A percentile compares a stretch with the other conserved stretches of the same genome.
phyloP scores from a whole-genome alignment of 2,329 filamentous ascomycete genomes.

The Monosporascus sp. region DNA sequence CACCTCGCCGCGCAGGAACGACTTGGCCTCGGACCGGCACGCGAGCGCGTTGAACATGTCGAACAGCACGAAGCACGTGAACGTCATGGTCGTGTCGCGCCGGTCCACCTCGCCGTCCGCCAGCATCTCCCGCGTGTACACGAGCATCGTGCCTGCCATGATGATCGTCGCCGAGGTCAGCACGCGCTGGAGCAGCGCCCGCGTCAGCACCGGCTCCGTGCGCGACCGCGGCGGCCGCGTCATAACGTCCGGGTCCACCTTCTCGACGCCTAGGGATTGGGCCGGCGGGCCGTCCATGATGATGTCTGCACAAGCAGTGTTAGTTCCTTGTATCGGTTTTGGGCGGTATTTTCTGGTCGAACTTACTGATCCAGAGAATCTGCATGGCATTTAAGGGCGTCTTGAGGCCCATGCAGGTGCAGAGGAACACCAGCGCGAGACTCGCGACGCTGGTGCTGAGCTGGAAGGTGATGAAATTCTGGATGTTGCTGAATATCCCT shows the following conservation, averaged over 20 bases:
- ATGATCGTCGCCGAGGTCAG: conserved; percentile 84
- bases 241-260: conserved; percentile 93
- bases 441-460: conserved; percentile 94
- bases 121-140: conserved; percentile 90
- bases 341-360: neutral
- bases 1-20: conserved; percentile 79
- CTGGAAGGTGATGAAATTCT: conserved; percentile 98
- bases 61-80: conserved; percentile 97
- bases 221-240: conserved; percentile 77
- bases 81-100: conserved; percentile 98
- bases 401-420: conserved; percentile 87
- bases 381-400: conserved; percentile 99
- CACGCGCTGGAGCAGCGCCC: conserved; percentile 74
- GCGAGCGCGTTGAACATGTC: conserved; percentile 99
- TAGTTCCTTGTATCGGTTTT: neutral
- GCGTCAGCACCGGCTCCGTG: conserved; percentile 87
- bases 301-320: conserved; percentile 61
- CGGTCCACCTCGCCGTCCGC: conserved; percentile 77
- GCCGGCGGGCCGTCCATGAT: conserved; percentile 99
- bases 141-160: conserved; percentile 84
- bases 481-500: conserved; percentile 98
- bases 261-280: conserved; percentile 93
- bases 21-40: conserved; percentile 88
- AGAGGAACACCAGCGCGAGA: conserved; percentile 83
- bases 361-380: conserved; percentile 98